Percentiles rank a stretch among this genome's conserved stretches.
These are phyloP conservation scores for Glycine soja DNA, from an alignment of 306 rosid species.

Conservation along the genomic window DNA sequence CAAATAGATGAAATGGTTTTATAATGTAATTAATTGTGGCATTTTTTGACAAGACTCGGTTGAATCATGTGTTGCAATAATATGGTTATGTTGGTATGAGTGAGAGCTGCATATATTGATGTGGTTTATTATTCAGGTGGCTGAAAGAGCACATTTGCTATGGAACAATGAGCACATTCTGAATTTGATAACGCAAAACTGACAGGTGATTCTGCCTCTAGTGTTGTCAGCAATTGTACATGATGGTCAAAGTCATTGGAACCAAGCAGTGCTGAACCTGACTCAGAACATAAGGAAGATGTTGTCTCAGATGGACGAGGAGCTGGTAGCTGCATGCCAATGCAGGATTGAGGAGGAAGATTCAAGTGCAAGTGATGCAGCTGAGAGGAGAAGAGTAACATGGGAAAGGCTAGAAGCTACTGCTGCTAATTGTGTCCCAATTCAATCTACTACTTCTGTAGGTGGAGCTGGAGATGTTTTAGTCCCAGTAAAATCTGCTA, in stretches of 20 bases:
- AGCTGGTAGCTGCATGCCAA: conserved; percentile 78
- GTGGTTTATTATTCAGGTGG: too few relatives aligned
- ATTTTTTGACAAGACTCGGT: neutral
- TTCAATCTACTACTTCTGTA: too few relatives aligned
- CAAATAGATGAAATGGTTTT: conserved; percentile 1
- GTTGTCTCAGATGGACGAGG: conserved; percentile 87
- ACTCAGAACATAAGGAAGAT: conserved; percentile 80
- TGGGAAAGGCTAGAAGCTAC: conserved; percentile 90
- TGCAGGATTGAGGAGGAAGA: conserved; percentile 75
- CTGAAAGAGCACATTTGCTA: conserved; percentile 86
- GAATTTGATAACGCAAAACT: conserved; percentile 77
- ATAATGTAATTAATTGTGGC: neutral
- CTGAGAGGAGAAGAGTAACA: conserved; percentile 79
- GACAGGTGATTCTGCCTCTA: conserved; percentile 81
- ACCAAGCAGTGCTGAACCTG: conserved; percentile 91
- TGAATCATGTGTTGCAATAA: neutral
- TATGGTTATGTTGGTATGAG: too few relatives aligned
- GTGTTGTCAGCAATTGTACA: conserved; percentile 86
- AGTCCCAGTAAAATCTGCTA: conserved; percentile 69
- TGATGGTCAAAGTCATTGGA: conserved; percentile 88
- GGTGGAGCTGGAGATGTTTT: conserved; percentile 48
- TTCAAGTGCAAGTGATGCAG: conserved; percentile 53
- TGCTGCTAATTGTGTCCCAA: conserved; percentile 10
- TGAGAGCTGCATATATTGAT: too few relatives aligned
- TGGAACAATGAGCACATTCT: conserved; percentile 95